phyloP scores from a whole-genome alignment of 2,329 filamentous ascomycete species.

The Intubia oerlemansii region DNA sequence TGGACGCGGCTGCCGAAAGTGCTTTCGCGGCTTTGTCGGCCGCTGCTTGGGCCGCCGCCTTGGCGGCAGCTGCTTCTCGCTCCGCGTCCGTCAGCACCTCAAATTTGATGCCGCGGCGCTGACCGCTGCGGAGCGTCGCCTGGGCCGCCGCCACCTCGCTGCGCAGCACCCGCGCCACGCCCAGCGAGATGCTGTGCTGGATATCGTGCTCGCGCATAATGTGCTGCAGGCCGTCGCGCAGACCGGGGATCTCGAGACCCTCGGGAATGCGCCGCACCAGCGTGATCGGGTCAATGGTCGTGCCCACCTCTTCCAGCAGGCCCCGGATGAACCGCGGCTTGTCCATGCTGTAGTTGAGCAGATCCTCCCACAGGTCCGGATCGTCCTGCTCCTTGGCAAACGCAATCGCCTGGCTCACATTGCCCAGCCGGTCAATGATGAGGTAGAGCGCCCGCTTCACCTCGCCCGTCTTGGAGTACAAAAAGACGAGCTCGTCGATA shows the following conservation, averaged over 20 bases:
- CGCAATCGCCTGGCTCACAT: conserved; percentile 79
- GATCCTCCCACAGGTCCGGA: conserved; percentile 81
- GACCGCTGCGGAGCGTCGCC: conserved; percentile 55
- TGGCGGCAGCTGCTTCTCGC: neutral
- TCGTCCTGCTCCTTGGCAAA: conserved; percentile 92
- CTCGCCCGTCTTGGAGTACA: conserved; percentile 87
- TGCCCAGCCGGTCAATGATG: conserved; percentile 80
- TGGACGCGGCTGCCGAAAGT: no score
- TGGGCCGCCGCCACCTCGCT: conserved; percentile 78
- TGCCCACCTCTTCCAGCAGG: conserved; percentile 82
- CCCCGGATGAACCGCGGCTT: conserved; percentile 88
- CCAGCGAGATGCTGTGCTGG: conserved; percentile 77
- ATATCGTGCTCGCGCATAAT: conserved; percentile 95
- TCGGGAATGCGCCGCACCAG: conserved; percentile 81
- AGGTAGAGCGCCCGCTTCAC: conserved; percentile 79
- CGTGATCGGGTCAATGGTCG: conserved; percentile 77
- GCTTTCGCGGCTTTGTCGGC: neutral
- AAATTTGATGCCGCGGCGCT: conserved; percentile 75
- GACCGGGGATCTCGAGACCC: conserved; percentile 75
- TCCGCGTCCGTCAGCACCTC: conserved; percentile 35
- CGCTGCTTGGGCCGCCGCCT: conserved; percentile 10
- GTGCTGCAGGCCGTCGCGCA: conserved; percentile 69
- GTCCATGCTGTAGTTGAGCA: conserved; percentile 92
- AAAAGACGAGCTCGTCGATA: conserved; percentile 82
- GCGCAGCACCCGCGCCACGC: conserved; percentile 66